Evolutionary conservation across 2,329 filamentous ascomycete species (phyloP).

Genomic region (Neonectria sp.): DNA sequence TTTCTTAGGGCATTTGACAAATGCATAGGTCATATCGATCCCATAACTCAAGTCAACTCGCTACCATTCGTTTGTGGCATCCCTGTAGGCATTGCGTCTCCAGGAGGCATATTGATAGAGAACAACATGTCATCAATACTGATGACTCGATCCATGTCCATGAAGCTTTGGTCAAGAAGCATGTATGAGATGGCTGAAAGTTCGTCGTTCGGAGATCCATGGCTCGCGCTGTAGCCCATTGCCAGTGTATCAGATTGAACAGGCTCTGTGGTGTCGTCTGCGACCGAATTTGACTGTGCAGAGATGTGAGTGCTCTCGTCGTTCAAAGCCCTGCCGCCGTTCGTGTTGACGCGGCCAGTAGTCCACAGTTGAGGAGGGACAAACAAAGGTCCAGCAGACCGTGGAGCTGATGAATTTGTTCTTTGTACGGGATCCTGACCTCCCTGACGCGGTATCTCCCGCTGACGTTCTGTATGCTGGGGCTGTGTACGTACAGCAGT

Average conservation of each 20-base stretch:
- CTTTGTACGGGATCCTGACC: background rate
- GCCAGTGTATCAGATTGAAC: background rate
- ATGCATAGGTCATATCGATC: background rate
- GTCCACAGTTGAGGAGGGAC: background rate
- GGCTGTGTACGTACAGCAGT: background rate
- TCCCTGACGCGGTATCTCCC: background rate
- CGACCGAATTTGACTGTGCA: background rate
- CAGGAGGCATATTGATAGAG: slow-evolving; percentile 12
- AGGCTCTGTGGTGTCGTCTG: background rate
- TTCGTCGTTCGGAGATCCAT: slow-evolving; percentile 23
- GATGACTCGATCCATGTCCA: slow-evolving; percentile 28
- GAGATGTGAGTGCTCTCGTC: background rate
- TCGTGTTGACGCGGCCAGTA: background rate
- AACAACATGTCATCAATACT: slow-evolving; percentile 26
- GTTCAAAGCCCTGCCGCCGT: background rate
- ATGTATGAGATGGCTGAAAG: slow-evolving; percentile 21
- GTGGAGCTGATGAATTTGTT: too few species aligned
- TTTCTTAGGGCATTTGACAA: too few species aligned
- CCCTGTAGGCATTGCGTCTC: background rate
- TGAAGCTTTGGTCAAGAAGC: slow-evolving; percentile 21
- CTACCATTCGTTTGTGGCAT: background rate
- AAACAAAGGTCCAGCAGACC: background rate
- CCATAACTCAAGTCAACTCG: background rate
- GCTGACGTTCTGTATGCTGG: background rate
- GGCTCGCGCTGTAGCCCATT: slow-evolving; percentile 1